These are phyloP conservation scores for Sclerotinia glacialis DNA, from an alignment of 2,329 filamentous ascomycete species.

Conservation along the genomic window DNA sequence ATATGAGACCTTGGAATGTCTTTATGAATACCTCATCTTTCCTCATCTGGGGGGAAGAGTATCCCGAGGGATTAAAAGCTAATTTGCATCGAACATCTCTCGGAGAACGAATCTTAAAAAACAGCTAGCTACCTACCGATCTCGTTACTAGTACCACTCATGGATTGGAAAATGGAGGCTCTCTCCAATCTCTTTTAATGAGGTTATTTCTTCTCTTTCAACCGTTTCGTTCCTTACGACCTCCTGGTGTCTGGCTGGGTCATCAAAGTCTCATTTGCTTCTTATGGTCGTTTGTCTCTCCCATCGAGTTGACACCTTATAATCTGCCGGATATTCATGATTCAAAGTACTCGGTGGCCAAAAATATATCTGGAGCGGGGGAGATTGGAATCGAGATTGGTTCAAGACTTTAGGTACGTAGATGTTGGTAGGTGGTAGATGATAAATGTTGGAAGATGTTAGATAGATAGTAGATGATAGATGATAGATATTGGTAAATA, in stretches of 20 bases:
- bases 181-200: neutral
- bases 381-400: neutral
- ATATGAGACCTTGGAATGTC: constrained; percentile 5
- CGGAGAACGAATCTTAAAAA: neutral
- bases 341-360: neutral
- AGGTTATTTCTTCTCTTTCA: neutral
- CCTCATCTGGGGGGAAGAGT: neutral
- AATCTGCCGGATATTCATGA: constrained; percentile 1
- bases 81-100: neutral
- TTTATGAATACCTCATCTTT: neutral
- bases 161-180: neutral
- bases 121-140: too few relatives aligned
- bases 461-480: too few relatives aligned
- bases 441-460: too few relatives aligned
- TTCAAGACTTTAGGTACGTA: neutral
- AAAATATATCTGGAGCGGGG: neutral
- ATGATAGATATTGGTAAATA: too few relatives aligned
- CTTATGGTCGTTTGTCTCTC: too few relatives aligned
- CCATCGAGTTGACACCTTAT: neutral
- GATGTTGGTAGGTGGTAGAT: neutral
- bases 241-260: neutral
- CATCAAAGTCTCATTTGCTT: too few relatives aligned
- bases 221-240: neutral
- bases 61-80: neutral
- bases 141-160: neutral